Evolutionary conservation across 768 basidiomycete genomes (phyloP), one percentile per base, ranked within the genome.

Genomic region (Mycena pura): DNA sequence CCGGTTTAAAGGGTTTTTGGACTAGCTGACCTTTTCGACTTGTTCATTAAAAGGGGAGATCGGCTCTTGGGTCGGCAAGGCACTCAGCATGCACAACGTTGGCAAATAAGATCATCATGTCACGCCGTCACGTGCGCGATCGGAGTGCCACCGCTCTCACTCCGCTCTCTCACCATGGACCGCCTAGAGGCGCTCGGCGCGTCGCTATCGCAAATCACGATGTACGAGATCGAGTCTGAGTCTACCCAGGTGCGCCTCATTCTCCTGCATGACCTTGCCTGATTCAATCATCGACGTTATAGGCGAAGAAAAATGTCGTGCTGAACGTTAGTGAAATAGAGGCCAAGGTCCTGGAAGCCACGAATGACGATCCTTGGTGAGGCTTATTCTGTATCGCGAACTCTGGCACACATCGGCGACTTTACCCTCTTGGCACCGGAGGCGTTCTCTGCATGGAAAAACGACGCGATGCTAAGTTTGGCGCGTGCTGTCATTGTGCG

Each of bases 271-370:
- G 21, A 31, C n/a, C 39, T 60, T 54, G 46, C 60, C 53, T 48
- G 45, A 60, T 15, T n/a, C 8, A 40, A 50, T 44, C n/a, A 49
- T 52, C 51, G 25, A 34, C 24, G 28, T 39, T 27, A 24, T 41
- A 95, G 92, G 96, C 96, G 27, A 96, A 94, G 81, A 97, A n/a
- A n/a, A n/a, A 97, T 75, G 88, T 95, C 62, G 96, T 99, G 19
- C 84, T 99, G 68, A 99, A 99, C 77, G 83, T 98, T 61, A 93
- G 90, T 68, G 96, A 98, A 78, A 96, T 93, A 87, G 96, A 99
- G 76, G 92, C 91, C 8, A 99, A 97, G 78, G 96, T 99, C 17
- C 83, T 87, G 64, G 96, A 98, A 62, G 97, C 96, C 2, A 99
- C 97, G 0, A 99, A 98, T 61, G 95, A 98, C 68, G 97, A 99